Conservation (phyloP, 129 eudicot species). For the Pittosporum tobira region DNA sequence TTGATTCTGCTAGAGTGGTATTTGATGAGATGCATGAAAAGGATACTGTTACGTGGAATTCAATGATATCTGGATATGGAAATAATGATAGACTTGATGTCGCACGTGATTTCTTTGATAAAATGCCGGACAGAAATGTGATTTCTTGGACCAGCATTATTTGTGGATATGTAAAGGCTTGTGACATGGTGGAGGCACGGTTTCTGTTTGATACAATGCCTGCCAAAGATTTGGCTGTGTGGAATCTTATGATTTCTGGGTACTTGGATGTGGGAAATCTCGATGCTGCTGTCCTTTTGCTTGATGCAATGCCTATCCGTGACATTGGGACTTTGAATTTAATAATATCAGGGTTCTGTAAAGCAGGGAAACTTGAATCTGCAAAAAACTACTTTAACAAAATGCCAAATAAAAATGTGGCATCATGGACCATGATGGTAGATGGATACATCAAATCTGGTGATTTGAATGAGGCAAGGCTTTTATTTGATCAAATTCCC, state of each 20-base stretch:
- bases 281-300: conserved; percentile 22
- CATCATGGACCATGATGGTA: conserved; percentile 52
- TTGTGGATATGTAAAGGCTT: conserved; percentile 33
- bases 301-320: conserved; percentile 24
- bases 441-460: conserved; percentile 51
- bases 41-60: conserved; percentile 50
- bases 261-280: conserved; percentile 27
- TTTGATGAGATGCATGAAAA: conserved; percentile 37
- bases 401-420: conserved; percentile 37
- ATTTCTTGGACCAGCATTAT: conserved; percentile 49
- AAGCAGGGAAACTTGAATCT: conserved; percentile 21
- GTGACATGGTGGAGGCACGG: conserved; percentile 38
- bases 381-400: conserved; percentile 29
- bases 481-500: conserved; percentile 45
- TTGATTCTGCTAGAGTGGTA: conserved; percentile 26
- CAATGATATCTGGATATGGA: conserved; percentile 41
- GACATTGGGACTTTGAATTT: conserved; percentile 45
- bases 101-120: conserved; percentile 33
- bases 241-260: conserved; percentile 54
- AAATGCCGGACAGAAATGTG: conserved; percentile 38
- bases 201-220: conserved; percentile 42
- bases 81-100: conserved; percentile 25
- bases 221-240: conserved; percentile 36
- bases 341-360: conserved; percentile 35
- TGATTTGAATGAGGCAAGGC: conserved; percentile 31